phyloP scores from a whole-genome alignment of 2,329 filamentous ascomycete genomes.

The Hymenoscyphus linearis region DNA sequence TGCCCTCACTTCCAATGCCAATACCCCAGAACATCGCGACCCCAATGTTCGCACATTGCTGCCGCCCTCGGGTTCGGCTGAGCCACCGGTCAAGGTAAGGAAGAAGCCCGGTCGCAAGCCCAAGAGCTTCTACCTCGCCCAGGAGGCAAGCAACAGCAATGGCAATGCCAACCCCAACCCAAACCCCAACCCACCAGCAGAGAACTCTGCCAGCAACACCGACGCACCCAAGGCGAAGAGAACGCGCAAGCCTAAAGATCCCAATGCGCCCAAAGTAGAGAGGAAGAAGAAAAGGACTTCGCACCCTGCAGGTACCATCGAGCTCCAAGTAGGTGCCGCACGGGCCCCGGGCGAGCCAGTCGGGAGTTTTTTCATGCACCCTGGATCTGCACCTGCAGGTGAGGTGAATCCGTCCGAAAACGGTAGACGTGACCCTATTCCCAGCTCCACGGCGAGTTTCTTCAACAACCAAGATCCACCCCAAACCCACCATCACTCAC shows the following conservation, averaged over 20 bases:
- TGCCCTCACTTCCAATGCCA: not conserved
- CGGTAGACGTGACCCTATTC: conserved; percentile 37
- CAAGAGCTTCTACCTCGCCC: conserved; percentile 41
- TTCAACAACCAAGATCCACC: conserved; percentile 20
- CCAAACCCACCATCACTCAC: conserved; percentile 34
- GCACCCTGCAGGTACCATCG: not conserved
- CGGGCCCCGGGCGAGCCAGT: not conserved
- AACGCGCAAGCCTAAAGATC: conserved; percentile 53
- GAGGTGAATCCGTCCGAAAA: conserved; percentile 25
- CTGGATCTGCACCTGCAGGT: not conserved
- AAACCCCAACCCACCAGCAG: too few species aligned
- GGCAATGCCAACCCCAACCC: conserved; percentile 38
- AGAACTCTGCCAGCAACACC: conserved; percentile 52
- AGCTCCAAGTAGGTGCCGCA: not conserved
- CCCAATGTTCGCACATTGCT: not conserved
- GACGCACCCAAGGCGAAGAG: conserved; percentile 41
- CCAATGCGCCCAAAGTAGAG: conserved; percentile 44
- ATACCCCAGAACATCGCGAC: not conserved
- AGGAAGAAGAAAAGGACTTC: not conserved
- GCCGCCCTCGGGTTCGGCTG: conserved; percentile 11
- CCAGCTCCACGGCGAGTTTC: conserved; percentile 18
- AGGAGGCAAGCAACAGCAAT: conserved; percentile 28
- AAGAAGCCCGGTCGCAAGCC: conserved; percentile 64
- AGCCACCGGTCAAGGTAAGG: conserved; percentile 23
- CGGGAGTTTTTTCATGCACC: conserved; percentile 4